These are phyloP conservation scores for Carnegiea gigantea DNA, from an alignment of 179 eudicot genomes.

Conservation along the genomic window DNA sequence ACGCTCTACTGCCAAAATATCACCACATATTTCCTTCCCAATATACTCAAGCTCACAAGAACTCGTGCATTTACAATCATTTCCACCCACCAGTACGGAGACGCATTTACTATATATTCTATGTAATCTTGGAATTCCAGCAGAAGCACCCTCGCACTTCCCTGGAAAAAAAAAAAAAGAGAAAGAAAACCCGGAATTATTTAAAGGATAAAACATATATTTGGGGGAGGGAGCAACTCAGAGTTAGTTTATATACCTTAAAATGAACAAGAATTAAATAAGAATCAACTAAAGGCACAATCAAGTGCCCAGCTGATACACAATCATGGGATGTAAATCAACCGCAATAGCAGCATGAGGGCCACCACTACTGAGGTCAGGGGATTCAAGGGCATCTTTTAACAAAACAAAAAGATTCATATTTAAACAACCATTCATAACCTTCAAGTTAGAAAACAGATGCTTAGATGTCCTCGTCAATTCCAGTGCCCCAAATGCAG, in stretches of 20 bases:
- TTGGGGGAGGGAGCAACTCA: too few relatives aligned
- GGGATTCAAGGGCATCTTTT: not conserved
- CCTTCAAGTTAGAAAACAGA: too few relatives aligned
- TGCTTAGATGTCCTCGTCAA: too few relatives aligned
- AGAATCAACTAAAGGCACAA: too few relatives aligned
- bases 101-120: constrained; percentile 52
- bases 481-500: too few relatives aligned
- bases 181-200: constrained; percentile 5
- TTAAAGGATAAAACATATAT: not conserved
- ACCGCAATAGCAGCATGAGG: not conserved
- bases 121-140: constrained; percentile 32
- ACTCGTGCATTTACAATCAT: constrained; percentile 42
- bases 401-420: not conserved
- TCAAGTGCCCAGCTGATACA: too few relatives aligned
- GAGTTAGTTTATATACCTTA: too few relatives aligned
- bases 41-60: constrained; percentile 43
- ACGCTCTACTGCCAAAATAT: constrained; percentile 61
- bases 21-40: constrained; percentile 50
- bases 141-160: constrained; percentile 47
- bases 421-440: too few relatives aligned
- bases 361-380: not conserved
- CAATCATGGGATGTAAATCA: not conserved
- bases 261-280: too few relatives aligned
- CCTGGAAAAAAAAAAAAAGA: constrained; percentile 34
- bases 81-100: constrained; percentile 54